A percentile compares a stretch with the other conserved stretches of the same genome.
Evolutionary conservation across 2,329 filamentous ascomycete species (phyloP).

Genomic region (Epicoccum sorghinum): DNA sequence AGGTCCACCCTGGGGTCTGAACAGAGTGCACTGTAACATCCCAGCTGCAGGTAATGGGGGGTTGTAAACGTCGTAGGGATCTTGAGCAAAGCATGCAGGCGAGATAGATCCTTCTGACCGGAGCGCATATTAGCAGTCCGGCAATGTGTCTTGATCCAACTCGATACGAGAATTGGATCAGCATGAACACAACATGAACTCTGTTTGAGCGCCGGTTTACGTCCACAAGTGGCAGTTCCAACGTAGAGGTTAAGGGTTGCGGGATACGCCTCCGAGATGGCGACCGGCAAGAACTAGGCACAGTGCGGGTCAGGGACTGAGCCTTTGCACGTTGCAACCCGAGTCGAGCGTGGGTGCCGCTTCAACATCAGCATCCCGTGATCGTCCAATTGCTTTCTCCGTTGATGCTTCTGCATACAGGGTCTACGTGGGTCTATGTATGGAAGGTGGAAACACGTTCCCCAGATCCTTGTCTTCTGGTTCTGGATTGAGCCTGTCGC

Average conservation of each 20-base stretch:
- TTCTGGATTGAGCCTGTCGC: conserved; percentile 2
- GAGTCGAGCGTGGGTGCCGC: background rate
- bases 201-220: too few relatives aligned
- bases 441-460: conserved; percentile 2
- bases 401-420: conserved; percentile 1
- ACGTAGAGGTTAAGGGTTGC: background rate
- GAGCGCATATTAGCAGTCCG: too few relatives aligned
- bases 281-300: conserved; percentile 3
- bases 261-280: background rate
- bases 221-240: background rate
- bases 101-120: too few relatives aligned
- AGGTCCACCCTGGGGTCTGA: conserved; percentile 76
- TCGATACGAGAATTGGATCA: too few relatives aligned
- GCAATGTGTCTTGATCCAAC: too few relatives aligned
- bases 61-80: conserved; percentile 18
- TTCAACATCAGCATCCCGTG: background rate
- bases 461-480: conserved; percentile 3
- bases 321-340: conserved; percentile 7
- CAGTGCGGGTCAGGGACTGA: conserved; percentile 8
- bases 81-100: background rate
- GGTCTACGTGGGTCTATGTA: background rate
- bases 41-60: conserved; percentile 18
- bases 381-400: conserved; percentile 8
- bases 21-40: conserved; percentile 44
- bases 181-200: background rate